These are phyloP conservation scores for Trematosphaeria pertusa DNA, from an alignment of 2,329 filamentous ascomycete genomes.

Conservation along the genomic window DNA sequence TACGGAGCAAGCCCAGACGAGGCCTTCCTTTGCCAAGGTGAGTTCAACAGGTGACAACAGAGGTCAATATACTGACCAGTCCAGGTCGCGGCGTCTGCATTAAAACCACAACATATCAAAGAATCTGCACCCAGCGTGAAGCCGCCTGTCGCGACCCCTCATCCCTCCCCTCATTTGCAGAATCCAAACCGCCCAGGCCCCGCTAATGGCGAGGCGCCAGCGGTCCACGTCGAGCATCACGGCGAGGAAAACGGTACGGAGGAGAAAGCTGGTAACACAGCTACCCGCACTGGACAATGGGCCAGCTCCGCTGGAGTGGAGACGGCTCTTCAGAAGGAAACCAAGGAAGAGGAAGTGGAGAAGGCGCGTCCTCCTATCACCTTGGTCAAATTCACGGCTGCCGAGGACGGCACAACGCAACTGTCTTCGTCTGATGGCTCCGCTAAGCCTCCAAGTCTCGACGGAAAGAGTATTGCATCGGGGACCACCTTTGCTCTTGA, in stretches of 20 bases:
- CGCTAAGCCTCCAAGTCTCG: constrained; percentile 87
- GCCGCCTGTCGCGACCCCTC: constrained; percentile 33
- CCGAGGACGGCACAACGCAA: constrained; percentile 55
- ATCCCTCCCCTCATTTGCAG: constrained; percentile 27
- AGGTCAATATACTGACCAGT: constrained; percentile 18
- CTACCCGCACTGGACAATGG: constrained; percentile 31
- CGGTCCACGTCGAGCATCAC: constrained; percentile 19
- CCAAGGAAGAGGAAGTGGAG: constrained; percentile 35
- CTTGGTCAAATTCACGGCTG: constrained; percentile 38
- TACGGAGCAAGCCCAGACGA: constrained; percentile 46
- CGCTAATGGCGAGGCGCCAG: constrained; percentile 24
- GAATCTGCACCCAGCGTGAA: constrained; percentile 31
- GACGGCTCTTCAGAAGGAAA: constrained; percentile 54
- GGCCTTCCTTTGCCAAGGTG: constrained; percentile 81
- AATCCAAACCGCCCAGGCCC: constrained; percentile 27
- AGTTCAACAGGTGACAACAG: constrained; percentile 20
- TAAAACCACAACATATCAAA: constrained; percentile 39
- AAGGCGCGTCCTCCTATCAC: constrained; percentile 35
- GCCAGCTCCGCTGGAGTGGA: constrained; percentile 28
- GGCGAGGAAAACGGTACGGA: constrained; percentile 21
- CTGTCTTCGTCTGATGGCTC: constrained; percentile 64
- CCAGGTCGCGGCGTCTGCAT: constrained; percentile 52
- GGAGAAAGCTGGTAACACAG: constrained; percentile 31
- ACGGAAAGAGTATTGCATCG: constrained; percentile 93
- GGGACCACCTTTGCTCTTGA: constrained; percentile 95